Evolutionary conservation across 805 yeast genomes (phyloP), one percentile per base, ranked within the genome.

Genomic region (Kazachstania psychrophila): DNA sequence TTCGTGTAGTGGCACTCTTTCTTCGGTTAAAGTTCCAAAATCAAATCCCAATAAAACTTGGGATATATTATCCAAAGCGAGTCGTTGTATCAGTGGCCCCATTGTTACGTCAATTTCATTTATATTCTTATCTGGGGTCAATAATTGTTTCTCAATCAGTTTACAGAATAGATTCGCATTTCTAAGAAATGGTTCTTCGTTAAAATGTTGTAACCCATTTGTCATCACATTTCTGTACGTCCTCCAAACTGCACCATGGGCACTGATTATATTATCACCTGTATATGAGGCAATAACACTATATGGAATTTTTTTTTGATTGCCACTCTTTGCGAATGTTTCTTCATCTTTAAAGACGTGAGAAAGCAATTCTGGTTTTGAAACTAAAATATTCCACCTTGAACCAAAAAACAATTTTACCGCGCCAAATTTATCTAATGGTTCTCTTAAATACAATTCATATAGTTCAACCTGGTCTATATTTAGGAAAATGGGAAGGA

Each of bases 181-280:
- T n/a, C 45, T 42, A 3, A 41, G 38, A 13, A 73, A 56, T 3
- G 69, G 66, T 0, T 46, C 45, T 1, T 53, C 49, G 14, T 69
- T 60, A 11, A 77, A 75, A 41, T 70, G 69, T 41, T 70, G 75
- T 14, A 75, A 61, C 2, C 75, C 64, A n/a, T 58, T 58, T 4
- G 73, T 65, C 18, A 73, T 51, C 19, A 68, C 46, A 4, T 52
- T 50, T 37, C 81, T 58, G 45, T 72, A 75, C 9, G 53, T 40
- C 38, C 53, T 70, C 81, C 81, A 75, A 19, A 53, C 51, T 3
- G 52, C 49, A 0, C 77, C 77, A 46, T 73, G 77, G 0, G 79
- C 71, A 44, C 79, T 73, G 15, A 75, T 75, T 3, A 75, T 64
- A 45, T 75, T 75, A 37, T 74, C 79, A 0, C 81, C 81, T 1